Conservation (phyloP, 179 eudicot species). For the Heliamphora ciliata region DNA sequence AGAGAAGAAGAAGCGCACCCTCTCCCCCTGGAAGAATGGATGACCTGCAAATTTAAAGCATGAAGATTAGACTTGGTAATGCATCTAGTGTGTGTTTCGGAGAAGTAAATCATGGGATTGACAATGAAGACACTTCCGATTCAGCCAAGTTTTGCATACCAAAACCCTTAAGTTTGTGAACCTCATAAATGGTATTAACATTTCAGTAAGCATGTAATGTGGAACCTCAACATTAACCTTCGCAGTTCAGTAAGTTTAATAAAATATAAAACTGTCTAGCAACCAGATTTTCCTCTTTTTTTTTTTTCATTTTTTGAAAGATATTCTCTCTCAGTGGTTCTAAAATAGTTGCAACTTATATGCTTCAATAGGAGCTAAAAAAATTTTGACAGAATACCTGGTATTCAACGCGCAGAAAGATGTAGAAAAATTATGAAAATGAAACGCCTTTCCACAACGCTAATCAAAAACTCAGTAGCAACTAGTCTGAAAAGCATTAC, state of each 20-base stretch:
- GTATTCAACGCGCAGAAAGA: background rate
- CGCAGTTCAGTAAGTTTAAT: background rate
- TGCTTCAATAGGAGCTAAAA: background rate
- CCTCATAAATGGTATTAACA: background rate
- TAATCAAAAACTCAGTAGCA: background rate
- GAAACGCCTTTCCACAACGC: background rate
- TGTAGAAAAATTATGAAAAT: background rate
- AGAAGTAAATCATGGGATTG: background rate
- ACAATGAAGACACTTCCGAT: background rate
- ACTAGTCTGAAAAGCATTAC: background rate
- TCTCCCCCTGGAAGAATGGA: slow-evolving; percentile 29
- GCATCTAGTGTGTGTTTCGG: background rate
- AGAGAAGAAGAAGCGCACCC: slow-evolving; percentile 26
- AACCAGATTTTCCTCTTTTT: background rate
- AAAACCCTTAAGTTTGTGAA: background rate
- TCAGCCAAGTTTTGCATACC: background rate
- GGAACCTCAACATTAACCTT: background rate
- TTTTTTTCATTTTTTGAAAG: background rate
- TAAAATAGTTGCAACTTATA: background rate
- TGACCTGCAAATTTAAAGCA: slow-evolving; percentile 21
- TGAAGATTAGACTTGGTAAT: background rate
- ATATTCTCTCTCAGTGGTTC: background rate
- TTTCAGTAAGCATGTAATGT: background rate
- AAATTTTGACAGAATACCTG: background rate
- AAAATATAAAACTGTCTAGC: background rate